phyloP scores from a whole-genome alignment of 202 grass and related monocot genomes.

The Panicum hallii region DNA sequence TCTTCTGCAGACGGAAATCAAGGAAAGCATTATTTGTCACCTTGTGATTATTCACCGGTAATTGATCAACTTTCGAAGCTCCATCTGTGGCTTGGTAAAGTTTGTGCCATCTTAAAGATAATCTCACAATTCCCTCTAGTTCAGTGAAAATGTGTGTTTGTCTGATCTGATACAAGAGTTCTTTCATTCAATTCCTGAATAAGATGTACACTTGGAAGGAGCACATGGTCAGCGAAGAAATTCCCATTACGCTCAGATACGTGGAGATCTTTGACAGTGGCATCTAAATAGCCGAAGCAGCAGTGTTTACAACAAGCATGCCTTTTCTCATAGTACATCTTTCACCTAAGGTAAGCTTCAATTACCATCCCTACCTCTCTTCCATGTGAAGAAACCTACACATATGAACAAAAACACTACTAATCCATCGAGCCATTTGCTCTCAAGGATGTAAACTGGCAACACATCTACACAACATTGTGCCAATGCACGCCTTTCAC shows the following conservation, averaged over 20 bases:
- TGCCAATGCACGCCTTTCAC: background rate
- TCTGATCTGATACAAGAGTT: background rate
- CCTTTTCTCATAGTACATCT: conserved; percentile 39
- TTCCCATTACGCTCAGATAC: background rate
- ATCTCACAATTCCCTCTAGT: background rate
- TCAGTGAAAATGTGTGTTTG: background rate
- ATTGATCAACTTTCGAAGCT: background rate
- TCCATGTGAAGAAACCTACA: conserved; percentile 54
- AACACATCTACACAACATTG: conserved; percentile 52
- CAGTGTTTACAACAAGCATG: conserved; percentile 36
- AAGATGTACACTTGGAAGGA: background rate
- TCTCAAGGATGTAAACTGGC: conserved; percentile 40
- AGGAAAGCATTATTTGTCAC: background rate
- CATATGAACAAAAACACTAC: conserved; percentile 62
- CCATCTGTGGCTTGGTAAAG: background rate
- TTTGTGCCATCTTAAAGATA: background rate
- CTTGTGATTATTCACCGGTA: background rate
- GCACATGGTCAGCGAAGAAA: background rate
- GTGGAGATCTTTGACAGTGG: conserved; percentile 43
- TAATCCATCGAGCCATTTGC: conserved; percentile 42
- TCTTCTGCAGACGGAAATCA: background rate
- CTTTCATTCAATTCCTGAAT: background rate
- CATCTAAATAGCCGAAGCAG: conserved; percentile 16
- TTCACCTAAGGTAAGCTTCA: conserved; percentile 48
- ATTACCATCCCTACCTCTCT: conserved; percentile 46